Percentiles rank a stretch among this genome's conserved stretches.
These are phyloP conservation scores for Zygotorulaspora chibaensis DNA, from an alignment of 805 yeast species.

Conservation along the genomic window DNA sequence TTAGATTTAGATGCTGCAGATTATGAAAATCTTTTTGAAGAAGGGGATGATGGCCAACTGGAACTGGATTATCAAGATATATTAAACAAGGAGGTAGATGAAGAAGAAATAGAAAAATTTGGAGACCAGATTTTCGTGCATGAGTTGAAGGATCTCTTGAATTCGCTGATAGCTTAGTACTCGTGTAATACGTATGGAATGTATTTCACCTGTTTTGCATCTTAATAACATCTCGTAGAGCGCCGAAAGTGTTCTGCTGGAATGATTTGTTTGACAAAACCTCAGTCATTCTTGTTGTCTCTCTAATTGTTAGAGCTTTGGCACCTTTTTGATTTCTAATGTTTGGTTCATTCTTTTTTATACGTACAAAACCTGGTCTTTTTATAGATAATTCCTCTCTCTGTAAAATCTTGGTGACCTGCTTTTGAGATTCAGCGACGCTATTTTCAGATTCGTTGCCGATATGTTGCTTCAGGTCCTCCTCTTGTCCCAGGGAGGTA, in stretches of 20 bases:
- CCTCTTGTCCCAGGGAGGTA: conserved; percentile 43
- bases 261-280: conserved; percentile 54
- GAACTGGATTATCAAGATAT: conserved; percentile 33
- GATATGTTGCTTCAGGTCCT: conserved; percentile 20
- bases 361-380: conserved; percentile 20
- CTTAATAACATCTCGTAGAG: conserved; percentile 57
- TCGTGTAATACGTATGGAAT: not conserved
- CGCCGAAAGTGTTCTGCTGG: conserved; percentile 57
- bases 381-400: not conserved
- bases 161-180: not conserved
- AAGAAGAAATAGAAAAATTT: conserved; percentile 27
- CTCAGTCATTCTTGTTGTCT: conserved; percentile 53
- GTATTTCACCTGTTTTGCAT: conserved; percentile 25
- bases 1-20: conserved; percentile 34
- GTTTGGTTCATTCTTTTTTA: conserved; percentile 46
- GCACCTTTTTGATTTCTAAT: conserved; percentile 52
- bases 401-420: conserved; percentile 10
- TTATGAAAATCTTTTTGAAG: conserved; percentile 20
- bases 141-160: conserved; percentile 6
- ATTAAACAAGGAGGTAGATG: conserved; percentile 15
- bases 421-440: conserved; percentile 5
- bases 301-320: conserved; percentile 51
- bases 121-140: conserved; percentile 22
- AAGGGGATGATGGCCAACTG: conserved; percentile 25
- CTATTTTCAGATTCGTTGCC: conserved; percentile 12